Conservation (phyloP, 768 basidiomycete genomes). For the Chalciporus chontae region DNA sequence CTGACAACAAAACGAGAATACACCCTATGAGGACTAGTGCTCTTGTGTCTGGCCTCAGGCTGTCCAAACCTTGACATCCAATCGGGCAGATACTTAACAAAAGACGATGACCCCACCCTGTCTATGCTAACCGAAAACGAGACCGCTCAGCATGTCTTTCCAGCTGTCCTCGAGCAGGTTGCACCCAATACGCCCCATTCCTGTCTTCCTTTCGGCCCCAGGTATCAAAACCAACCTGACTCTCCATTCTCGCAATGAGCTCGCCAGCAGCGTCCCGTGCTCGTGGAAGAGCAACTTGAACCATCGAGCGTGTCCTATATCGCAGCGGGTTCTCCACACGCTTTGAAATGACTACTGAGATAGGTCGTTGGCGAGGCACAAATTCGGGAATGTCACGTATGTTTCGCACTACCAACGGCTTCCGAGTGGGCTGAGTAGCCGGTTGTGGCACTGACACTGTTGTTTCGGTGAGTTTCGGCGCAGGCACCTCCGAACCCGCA, state of each 20-base stretch:
- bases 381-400: constrained; percentile 24
- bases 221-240: constrained; percentile 9
- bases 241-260: constrained; percentile 25
- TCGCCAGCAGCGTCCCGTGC: constrained; percentile 14
- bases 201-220: not conserved
- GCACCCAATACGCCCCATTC: not conserved
- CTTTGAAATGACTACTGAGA: not conserved
- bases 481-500: not conserved
- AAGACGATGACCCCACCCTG: not conserved
- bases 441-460: not conserved
- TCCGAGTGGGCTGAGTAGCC: not conserved
- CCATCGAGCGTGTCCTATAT: not conserved
- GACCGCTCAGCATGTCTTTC: not conserved
- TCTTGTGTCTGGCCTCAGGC: too few relatives aligned
- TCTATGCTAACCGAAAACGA: not conserved
- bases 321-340: not conserved
- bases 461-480: not conserved
- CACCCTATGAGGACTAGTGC: too few relatives aligned
- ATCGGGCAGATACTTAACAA: too few relatives aligned
- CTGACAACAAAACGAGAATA: too few relatives aligned
- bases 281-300: not conserved
- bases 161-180: not conserved
- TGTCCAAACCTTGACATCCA: too few relatives aligned
- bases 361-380: constrained; percentile 19
- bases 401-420: constrained; percentile 5